Base-by-base conservation (phyloP, 2,329 filamentous ascomycete genomes). In the Gnomoniopsis smithogilvyi region DNA sequence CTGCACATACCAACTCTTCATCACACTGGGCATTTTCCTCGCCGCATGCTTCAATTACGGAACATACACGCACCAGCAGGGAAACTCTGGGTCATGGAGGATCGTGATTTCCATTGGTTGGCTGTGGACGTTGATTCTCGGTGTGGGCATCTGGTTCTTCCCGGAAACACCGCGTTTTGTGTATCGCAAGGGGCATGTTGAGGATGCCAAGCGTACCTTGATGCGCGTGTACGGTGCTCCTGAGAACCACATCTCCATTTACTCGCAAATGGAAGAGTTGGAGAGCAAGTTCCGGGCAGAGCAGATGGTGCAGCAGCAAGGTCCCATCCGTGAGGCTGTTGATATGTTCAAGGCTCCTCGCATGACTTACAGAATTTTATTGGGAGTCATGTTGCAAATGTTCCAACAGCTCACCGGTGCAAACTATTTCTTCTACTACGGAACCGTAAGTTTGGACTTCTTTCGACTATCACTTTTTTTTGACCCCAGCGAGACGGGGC, bases 1-100 rank as follows among this genome's bases (percentile, higher is more conserved):
- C 51, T 81, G 81, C 50, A 81, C 80, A 14, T 91, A 90, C 70
- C 88, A 91, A 73, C 78, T 91, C 3, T 87, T 90, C 73, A 89
- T 91, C 71, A 90, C 87, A 0, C 73, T 89, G 49, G 88, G 88
- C 26, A 90, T 90, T 65, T 85, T 81, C 72, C 72, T 80, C 2
- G 80, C 81, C 12, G 80, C 82, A 4, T 78, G 78, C 67, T 79
- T 85, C 74, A 89, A 89, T 69, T 88, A 80, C 59, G 86, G 84
- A 36, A 89, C 86, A 0, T 72, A 75, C 26, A 68, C 68, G 1
- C 77, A 85, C 63, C 73, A 72, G 4, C 67, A 65, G 14, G 8
- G 69, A 46, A 78, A 73, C 67, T 78, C 83, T 0, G 78, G 76
- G 1, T 78, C 80, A 26, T 90, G 86, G 86, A 78, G 85, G 47